phyloP scores from a whole-genome alignment of 2,329 filamentous ascomycete genomes.

The Xylariaceae sp. region DNA sequence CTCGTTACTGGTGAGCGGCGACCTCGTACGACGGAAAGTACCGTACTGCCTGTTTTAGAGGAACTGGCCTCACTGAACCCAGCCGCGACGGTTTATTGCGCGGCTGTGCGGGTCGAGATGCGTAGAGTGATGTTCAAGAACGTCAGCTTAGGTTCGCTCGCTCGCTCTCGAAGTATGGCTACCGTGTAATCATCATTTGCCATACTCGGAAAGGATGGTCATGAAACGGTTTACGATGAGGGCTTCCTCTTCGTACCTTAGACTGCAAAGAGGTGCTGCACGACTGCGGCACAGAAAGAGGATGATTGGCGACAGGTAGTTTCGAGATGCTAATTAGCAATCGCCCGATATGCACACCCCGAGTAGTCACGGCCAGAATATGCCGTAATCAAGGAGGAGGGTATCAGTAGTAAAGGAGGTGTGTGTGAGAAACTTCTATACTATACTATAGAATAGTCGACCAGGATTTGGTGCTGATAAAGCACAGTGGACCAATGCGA shows the following conservation, averaged over 20 bases:
- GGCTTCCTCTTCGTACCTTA: not conserved
- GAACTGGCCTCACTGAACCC: too few relatives aligned
- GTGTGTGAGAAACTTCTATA: not conserved
- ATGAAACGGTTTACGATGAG: too few relatives aligned
- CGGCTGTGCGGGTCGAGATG: too few relatives aligned
- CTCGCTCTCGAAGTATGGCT: too few relatives aligned
- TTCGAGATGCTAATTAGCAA: conserved; percentile 1
- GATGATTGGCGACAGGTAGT: conserved; percentile 9
- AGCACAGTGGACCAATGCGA: not conserved
- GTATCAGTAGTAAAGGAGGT: conserved; percentile 11
- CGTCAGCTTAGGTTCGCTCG: too few relatives aligned
- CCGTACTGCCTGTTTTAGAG: too few relatives aligned
- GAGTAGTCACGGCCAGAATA: conserved; percentile 13
- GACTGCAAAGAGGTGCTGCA: conserved; percentile 14
- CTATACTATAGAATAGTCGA: too few relatives aligned
- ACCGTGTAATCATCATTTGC: conserved; percentile 1
- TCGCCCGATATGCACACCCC: conserved; percentile 20
- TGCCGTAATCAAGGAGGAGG: conserved; percentile 6
- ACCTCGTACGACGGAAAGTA: too few relatives aligned
- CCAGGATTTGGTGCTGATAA: too few relatives aligned
- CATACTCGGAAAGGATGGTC: not conserved
- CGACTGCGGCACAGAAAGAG: not conserved
- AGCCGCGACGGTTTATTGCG: too few relatives aligned
- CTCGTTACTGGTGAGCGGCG: too few relatives aligned
- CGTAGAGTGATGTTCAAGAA: too few relatives aligned